These are phyloP conservation scores for Macrophomina phaseolina DNA, from an alignment of 2,329 filamentous ascomycete genomes.

Conservation along the genomic window DNA sequence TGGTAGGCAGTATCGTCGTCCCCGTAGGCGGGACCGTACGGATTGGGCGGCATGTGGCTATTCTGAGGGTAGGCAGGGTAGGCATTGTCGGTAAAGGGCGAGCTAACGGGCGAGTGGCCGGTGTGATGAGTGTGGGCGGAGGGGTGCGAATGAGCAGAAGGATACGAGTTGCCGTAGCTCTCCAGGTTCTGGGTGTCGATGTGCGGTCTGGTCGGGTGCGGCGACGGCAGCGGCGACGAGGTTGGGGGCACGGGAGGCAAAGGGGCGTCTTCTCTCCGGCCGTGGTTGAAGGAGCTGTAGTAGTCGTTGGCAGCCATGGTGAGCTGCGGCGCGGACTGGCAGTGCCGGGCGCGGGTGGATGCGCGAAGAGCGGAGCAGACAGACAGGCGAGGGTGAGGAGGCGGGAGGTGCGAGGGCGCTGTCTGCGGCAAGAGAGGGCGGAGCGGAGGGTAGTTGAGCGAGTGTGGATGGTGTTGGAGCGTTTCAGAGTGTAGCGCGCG, in stretches of 20 bases:
- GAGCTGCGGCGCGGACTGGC: constrained; percentile 18
- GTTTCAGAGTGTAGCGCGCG: constrained; percentile 13
- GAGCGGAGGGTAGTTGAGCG: constrained; percentile 1
- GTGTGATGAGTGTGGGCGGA: constrained; percentile 13
- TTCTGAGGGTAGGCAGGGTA: constrained; percentile 61
- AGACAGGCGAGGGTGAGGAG: neutral
- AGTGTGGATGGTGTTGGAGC: constrained; percentile 12
- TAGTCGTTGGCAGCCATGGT: constrained; percentile 64
- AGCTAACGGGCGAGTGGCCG: constrained; percentile 39
- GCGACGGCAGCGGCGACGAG: constrained; percentile 38
- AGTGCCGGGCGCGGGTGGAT: constrained; percentile 12
- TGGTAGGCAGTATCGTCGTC: constrained; percentile 67
- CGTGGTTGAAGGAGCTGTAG: constrained; percentile 58
- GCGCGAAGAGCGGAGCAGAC: neutral
- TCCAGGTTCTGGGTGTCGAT: constrained; percentile 39
- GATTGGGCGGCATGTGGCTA: constrained; percentile 55
- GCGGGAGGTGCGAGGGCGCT: neutral
- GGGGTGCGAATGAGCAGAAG: constrained; percentile 23
- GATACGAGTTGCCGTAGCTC: constrained; percentile 26
- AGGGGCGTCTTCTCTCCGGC: constrained; percentile 51
- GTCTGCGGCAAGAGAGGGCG: neutral
- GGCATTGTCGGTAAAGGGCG: constrained; percentile 70
- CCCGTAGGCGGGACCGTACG: constrained; percentile 59
- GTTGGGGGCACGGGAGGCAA: constrained; percentile 42
- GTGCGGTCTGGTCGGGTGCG: constrained; percentile 41